These are phyloP conservation scores for Fistulinella cinereoalba DNA, from an alignment of 1,284 basidiomycete genomes.

Conservation along the genomic window DNA sequence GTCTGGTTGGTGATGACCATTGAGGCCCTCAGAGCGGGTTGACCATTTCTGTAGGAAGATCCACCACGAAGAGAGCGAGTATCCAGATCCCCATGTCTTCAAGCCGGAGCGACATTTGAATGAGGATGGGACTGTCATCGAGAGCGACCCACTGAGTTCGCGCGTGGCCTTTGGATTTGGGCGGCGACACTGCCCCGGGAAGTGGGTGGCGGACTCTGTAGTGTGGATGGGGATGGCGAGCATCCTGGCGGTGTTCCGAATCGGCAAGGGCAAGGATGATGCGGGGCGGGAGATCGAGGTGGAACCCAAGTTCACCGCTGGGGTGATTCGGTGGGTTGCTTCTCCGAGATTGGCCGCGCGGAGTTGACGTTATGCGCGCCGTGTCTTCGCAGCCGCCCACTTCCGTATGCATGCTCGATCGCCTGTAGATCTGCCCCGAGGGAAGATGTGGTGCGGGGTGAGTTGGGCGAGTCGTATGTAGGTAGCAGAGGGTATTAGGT, in stretches of 20 bases:
- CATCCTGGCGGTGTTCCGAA: slow-evolving; percentile 30
- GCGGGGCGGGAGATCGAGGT: slow-evolving; percentile 25
- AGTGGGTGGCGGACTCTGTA: slow-evolving; percentile 34
- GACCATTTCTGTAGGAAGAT: slow-evolving; percentile 15
- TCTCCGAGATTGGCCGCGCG: slow-evolving; percentile 6
- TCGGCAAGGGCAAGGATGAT: slow-evolving; percentile 27
- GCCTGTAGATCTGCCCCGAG: slow-evolving; percentile 29
- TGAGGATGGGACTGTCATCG: slow-evolving; percentile 16
- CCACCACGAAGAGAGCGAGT: slow-evolving; percentile 22
- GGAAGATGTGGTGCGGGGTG: slow-evolving; percentile 19
- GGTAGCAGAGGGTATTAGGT: slow-evolving; percentile 11
- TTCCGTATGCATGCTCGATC: slow-evolving; percentile 33
- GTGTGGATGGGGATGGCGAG: slow-evolving; percentile 35
- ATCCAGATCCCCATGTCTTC: slow-evolving; percentile 22
- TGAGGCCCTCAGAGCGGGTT: not conserved
- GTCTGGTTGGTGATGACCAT: slow-evolving; percentile 17
- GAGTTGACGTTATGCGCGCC: slow-evolving; percentile 14
- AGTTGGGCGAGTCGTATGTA: slow-evolving; percentile 2
- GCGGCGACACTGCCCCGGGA: slow-evolving; percentile 35
- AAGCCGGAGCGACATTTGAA: slow-evolving; percentile 24
- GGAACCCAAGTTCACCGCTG: slow-evolving; percentile 32
- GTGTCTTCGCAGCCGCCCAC: slow-evolving; percentile 26
- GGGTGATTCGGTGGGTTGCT: slow-evolving; percentile 30
- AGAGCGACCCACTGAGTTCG: slow-evolving; percentile 25
- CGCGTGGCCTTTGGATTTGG: slow-evolving; percentile 34